Base-by-base conservation (phyloP, 2,329 filamentous ascomycete genomes). In the Fusarium armeniacum region DNA sequence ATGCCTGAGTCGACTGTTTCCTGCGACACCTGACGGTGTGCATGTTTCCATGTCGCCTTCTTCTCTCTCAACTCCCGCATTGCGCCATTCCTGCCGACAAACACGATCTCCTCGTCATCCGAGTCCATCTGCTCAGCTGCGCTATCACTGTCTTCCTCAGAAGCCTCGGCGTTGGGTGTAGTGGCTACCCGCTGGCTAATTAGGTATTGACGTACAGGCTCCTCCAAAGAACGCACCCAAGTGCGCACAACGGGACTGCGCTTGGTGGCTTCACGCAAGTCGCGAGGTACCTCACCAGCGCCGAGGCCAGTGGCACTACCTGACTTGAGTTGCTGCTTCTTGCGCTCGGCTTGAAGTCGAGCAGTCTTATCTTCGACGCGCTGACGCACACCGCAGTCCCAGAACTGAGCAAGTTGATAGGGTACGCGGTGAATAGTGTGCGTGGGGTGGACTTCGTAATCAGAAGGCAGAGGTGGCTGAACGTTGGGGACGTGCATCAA, bases 81-180 rank as follows among this genome's bases (percentile, higher is more conserved):
- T 79, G 80, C 87, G 78, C 89, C 90, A 85, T 82, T 89, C 77
- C 75, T 83, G 2, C 93, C 94, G 7, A 97, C 89, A 78, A 98
- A 98, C 13, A 98, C 94, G 70, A 98, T 93, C 81, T 97, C 93
- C 67, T 97, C 94, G 66, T 97, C 93, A 32, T 81, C 78, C 2
- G 78, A 80, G 69, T 87, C 85, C 58, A 82, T 80, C 49, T 83
- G 81, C 30, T 81, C 80, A 20, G 73, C 78, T 8, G 77, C 77
- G 49, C 76, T 76, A 35, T 76, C 73, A 30, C 61, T 47, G 6
- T 75, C 71, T 20, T 76, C 75, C 6, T 62, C 60, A 6, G 54
- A 41, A 36, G 28, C 55, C 15, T 45, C 55, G 30, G 36, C 28
- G 2, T 41, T 63, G 8, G 69, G 65, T 9, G 46, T 54, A 26